Evolutionary conservation across 2,329 filamentous ascomycete species (phyloP).

Genomic region (Talaromyces sp.): DNA sequence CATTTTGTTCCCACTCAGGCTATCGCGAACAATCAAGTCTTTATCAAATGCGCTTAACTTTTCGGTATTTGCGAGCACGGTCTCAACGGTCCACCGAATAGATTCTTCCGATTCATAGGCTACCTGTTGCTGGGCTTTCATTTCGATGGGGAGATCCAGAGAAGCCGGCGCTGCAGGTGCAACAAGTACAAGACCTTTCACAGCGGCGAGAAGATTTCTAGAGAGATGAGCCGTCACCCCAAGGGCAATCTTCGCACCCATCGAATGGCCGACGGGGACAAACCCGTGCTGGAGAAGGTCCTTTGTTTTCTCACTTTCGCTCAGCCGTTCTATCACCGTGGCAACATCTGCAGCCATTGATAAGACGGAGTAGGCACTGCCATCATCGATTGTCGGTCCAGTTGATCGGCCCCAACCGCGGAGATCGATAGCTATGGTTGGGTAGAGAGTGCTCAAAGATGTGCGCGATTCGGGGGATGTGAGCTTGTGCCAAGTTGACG

Average conservation of each 20-base stretch:
- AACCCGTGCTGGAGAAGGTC: conserved; percentile 28
- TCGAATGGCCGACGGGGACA: conserved; percentile 42
- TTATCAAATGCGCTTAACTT: conserved; percentile 20
- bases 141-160: conserved; percentile 33
- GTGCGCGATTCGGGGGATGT: conserved; percentile 21
- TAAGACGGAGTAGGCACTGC: conserved; percentile 29
- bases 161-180: conserved; percentile 39
- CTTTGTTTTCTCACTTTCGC: conserved; percentile 19
- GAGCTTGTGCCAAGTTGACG: conserved; percentile 35
- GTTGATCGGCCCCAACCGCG: conserved; percentile 43
- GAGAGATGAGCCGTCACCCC: conserved; percentile 10
- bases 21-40: conserved; percentile 28
- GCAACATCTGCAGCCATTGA: conserved; percentile 24
- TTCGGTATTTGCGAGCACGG: conserved; percentile 33
- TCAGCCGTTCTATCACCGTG: conserved; percentile 11
- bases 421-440: conserved; percentile 35
- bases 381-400: conserved; percentile 23
- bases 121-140: conserved; percentile 36
- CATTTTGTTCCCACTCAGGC: conserved; percentile 29
- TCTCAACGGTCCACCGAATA: conserved; percentile 34
- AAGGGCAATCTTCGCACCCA: conserved; percentile 45
- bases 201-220: neutral
- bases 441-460: conserved; percentile 19
- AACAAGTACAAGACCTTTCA: conserved; percentile 38
- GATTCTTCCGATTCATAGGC: conserved; percentile 36